phyloP scores from a whole-genome alignment of 192 early-diverging fungal species.

The Kappamyces sp. region DNA sequence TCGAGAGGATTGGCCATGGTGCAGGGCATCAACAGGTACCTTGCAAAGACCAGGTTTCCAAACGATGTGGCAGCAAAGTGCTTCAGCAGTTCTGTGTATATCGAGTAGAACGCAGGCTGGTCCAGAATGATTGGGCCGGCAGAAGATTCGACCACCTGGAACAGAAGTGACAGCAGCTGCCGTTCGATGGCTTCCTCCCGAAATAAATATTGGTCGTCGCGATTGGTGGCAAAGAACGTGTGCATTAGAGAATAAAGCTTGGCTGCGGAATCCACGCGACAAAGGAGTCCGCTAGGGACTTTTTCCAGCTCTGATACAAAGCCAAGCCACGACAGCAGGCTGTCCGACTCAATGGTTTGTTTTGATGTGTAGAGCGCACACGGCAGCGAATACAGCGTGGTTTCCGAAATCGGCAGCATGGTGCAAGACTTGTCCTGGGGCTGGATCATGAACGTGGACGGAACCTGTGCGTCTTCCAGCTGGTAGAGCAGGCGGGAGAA shows the following conservation, averaged over 20 bases:
- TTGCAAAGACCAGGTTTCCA: conserved; percentile 28
- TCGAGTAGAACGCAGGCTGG: conserved; percentile 26
- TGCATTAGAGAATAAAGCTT: conserved; percentile 21
- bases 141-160: background rate
- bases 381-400: too few species aligned
- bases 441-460: too few species aligned
- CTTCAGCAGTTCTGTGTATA: conserved; percentile 33
- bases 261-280: background rate
- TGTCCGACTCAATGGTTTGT: too few species aligned
- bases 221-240: conserved; percentile 23
- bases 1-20: conserved; percentile 29
- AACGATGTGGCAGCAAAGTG: conserved; percentile 35
- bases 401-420: too few species aligned
- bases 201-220: conserved; percentile 20
- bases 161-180: background rate
- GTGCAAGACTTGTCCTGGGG: too few species aligned
- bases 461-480: too few species aligned
- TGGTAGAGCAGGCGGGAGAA: too few species aligned
- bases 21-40: conserved; percentile 28
- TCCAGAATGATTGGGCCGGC: conserved; percentile 11
- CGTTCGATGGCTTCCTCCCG: conserved; percentile 7
- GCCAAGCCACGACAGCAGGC: background rate
- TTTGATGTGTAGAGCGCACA: too few species aligned
- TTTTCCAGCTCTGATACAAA: conserved; percentile 3
- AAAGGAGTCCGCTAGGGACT: background rate